phyloP scores from a whole-genome alignment of 768 basidiomycete genomes.

The Psilocybe subaeruginosa region DNA sequence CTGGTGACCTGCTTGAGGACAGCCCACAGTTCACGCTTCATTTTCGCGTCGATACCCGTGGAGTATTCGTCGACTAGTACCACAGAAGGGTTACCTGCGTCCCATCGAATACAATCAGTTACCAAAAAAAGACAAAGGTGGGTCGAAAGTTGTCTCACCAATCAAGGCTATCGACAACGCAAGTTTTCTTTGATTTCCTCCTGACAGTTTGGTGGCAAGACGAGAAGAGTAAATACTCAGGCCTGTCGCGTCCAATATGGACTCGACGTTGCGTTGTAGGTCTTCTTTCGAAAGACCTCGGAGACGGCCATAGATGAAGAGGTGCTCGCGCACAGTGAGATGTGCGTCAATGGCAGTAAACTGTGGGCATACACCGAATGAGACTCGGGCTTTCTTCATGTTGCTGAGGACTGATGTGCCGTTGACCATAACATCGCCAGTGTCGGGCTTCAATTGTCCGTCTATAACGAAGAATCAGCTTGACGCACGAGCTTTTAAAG shows the following conservation, averaged over 20 bases:
- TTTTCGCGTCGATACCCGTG: conserved; percentile 81
- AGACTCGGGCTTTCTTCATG: conserved; percentile 62
- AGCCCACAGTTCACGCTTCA: conserved; percentile 85
- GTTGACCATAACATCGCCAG: conserved; percentile 70
- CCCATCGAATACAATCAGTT: neutral
- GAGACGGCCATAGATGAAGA: conserved; percentile 72
- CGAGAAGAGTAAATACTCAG: conserved; percentile 64
- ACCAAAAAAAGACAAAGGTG: neutral
- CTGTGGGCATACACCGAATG: conserved; percentile 83
- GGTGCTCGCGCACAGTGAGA: conserved; percentile 77
- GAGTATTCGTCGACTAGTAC: conserved; percentile 84
- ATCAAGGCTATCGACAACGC: conserved; percentile 74
- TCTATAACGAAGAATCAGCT: conserved; percentile 37
- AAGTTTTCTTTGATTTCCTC: conserved; percentile 80
- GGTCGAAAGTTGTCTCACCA: conserved; percentile 32
- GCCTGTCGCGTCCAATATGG: conserved; percentile 60
- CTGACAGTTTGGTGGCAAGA: conserved; percentile 72
- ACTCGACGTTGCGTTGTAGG: conserved; percentile 53
- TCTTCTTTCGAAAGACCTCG: conserved; percentile 64
- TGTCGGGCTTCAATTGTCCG: conserved; percentile 68
- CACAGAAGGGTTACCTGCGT: conserved; percentile 61
- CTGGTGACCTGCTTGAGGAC: conserved; percentile 64
- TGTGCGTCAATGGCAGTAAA: conserved; percentile 83
- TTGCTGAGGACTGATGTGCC: conserved; percentile 63
- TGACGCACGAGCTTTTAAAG: neutral